phyloP scores from a whole-genome alignment of 805 yeast species.

The Hanseniaspora lindneri region DNA sequence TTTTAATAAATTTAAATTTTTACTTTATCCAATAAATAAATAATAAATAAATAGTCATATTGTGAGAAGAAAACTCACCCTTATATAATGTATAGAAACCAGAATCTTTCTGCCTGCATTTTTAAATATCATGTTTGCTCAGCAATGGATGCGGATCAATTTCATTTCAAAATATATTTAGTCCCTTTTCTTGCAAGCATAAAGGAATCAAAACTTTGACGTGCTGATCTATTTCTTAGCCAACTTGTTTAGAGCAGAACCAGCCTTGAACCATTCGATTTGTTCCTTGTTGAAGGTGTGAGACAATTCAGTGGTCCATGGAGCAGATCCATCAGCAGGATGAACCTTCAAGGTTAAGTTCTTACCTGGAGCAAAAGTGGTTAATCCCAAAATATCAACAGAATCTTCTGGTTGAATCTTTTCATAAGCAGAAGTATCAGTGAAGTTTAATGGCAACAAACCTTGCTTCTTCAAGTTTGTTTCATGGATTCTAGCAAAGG shows the following conservation, averaged over 20 bases:
- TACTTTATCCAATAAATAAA: neutral
- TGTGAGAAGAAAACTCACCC: neutral
- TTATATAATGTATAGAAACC: neutral
- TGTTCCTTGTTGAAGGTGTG: slow-evolving; percentile 96
- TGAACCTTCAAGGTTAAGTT: slow-evolving; percentile 64
- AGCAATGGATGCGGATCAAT: neutral
- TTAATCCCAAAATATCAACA: slow-evolving; percentile 75
- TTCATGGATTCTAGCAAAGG: slow-evolving; percentile 98
- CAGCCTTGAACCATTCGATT: slow-evolving; percentile 97
- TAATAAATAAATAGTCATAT: slow-evolving; percentile 7
- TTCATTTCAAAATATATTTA: slow-evolving; percentile 5
- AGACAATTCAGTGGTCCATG: slow-evolving; percentile 79
- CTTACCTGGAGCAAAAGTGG: slow-evolving; percentile 86
- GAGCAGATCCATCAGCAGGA: slow-evolving; percentile 56
- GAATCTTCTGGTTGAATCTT: slow-evolving; percentile 83
- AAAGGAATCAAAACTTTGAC: too few species aligned
- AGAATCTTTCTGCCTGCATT: too few species aligned
- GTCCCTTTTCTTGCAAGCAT: too few species aligned
- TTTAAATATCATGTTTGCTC: too few species aligned
- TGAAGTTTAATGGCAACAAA: slow-evolving; percentile 90
- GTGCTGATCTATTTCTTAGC: too few species aligned
- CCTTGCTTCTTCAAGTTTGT: slow-evolving; percentile 99
- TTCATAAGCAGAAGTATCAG: slow-evolving; percentile 81
- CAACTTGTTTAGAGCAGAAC: slow-evolving; percentile 98
- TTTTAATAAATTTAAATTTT: too few species aligned